A percentile compares a stretch with the other conserved stretches of the same genome.
Conservation (phyloP, 2,329 filamentous ascomycete genomes). For the Trichophyton verrucosum region DNA sequence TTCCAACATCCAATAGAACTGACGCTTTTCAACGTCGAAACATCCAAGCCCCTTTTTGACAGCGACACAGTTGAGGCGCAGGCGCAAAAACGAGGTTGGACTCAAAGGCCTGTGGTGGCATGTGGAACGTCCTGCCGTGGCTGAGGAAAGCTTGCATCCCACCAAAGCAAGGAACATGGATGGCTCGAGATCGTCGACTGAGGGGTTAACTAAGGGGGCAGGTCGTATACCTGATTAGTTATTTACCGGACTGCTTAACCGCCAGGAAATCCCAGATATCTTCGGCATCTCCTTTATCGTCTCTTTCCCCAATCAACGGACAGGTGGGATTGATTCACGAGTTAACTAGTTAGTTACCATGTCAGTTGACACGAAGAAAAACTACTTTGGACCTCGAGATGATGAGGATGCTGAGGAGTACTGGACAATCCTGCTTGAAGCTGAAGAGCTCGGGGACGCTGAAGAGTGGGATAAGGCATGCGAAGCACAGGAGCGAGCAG, state of each 20-base stretch:
- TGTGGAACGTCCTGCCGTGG: neutral
- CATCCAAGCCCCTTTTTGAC: no score
- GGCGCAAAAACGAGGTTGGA: no score
- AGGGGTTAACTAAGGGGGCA: neutral
- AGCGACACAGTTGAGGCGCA: no score
- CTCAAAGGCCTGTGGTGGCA: no score
- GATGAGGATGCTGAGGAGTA: neutral
- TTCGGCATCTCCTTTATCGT: neutral
- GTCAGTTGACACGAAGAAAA: neutral
- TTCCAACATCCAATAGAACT: neutral
- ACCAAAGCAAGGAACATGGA: neutral
- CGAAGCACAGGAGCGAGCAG: neutral
- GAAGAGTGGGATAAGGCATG: neutral
- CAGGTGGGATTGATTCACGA: neutral
- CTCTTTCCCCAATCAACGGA: neutral
- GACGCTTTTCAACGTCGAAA: no score
- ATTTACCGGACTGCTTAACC: neutral
- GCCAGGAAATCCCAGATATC: neutral
- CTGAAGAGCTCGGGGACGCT: neutral
- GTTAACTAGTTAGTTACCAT: neutral
- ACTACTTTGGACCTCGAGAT: neutral
- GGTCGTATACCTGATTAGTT: neutral
- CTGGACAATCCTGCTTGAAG: neutral
- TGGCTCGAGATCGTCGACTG: neutral
- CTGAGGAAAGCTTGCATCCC: neutral